Evolutionary conservation across 352 stramenopile species (phyloP), one percentile per base, ranked within the genome.

Genomic region (Pythium diclinum): DNA sequence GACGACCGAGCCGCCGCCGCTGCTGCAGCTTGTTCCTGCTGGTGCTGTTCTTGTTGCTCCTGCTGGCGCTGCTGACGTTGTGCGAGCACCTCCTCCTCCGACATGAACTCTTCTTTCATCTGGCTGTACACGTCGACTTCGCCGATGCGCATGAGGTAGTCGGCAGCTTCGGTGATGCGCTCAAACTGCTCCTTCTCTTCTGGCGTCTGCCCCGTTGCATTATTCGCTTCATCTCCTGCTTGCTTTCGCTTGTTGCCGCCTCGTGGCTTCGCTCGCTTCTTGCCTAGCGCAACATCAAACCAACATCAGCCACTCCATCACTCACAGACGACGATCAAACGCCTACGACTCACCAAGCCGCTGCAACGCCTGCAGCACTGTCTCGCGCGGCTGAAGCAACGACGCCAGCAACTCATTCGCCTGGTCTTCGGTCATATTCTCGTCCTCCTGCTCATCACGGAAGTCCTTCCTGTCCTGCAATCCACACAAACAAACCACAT

Each of bases 181-280:
- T 93, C 71, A 48, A 95, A 95, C 70, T 91, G 81, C 68, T 73
- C 63, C 71, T 92, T 91, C 72, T 93, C 79, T 54, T 92, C 79
- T 3, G 66, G 7, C 0, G 83, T 91, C 59, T 91, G 84, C 10
- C 19, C 46, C 6, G 8, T 21, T 13, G 57, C 59, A 5, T 55
- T 23, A 0, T 64, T 63, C 2, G 53, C 32, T n/a, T 73, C 63
- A 1, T 49, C 69, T 0, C 51, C 63, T 10, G 65, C 48, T 49
- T 83, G 79, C 53, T 84, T 87, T 19, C 79, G 76, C 67, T 94
- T 94, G 53, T 68, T 81, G 11, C 76, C 74, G 21, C 78, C 78
- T 30, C 74, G 62, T 42, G 58, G 40, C 58, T 85, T 83, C 17
- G 66, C 54, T n/a, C 49, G 81, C 63, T 90, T 92, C 14, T 78